These are phyloP conservation scores for Bipolaris sorokiniana DNA, from an alignment of 2,329 filamentous ascomycete species.

Conservation along the genomic window DNA sequence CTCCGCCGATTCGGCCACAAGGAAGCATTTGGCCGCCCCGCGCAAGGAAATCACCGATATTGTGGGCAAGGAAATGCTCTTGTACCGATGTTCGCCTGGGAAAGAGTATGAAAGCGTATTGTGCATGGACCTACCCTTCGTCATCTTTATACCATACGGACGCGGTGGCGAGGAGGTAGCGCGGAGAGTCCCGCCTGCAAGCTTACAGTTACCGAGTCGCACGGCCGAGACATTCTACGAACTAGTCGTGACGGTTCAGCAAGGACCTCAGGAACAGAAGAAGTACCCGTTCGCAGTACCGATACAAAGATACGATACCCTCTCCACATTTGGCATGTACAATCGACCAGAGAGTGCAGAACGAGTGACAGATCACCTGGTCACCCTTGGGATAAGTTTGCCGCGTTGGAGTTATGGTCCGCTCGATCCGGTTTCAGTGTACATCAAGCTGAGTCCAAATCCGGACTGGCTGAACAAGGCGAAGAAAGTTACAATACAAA, in stretches of 20 bases:
- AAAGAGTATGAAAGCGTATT: conserved; percentile 87
- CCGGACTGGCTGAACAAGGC: conserved; percentile 90
- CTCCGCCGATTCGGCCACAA: conserved; percentile 89
- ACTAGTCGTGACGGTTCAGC: conserved; percentile 92
- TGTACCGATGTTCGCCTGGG: conserved; percentile 85
- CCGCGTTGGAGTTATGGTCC: conserved; percentile 97
- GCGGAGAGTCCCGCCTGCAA: conserved; percentile 87
- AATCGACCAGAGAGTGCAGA: conserved; percentile 91
- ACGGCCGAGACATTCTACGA: conserved; percentile 98
- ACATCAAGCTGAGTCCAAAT: conserved; percentile 92
- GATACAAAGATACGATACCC: conserved; percentile 89
- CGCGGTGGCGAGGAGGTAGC: conserved; percentile 89
- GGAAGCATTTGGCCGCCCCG: conserved; percentile 87
- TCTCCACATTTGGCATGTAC: conserved; percentile 99
- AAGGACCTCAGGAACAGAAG: conserved; percentile 83
- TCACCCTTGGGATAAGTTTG: conserved; percentile 88
- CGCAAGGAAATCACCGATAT: conserved; percentile 90
- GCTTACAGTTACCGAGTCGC: conserved; percentile 84
- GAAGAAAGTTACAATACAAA: conserved; percentile 88
- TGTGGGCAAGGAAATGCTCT: conserved; percentile 91
- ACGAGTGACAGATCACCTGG: conserved; percentile 84
- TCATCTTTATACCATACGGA: conserved; percentile 95
- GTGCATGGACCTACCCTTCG: conserved; percentile 95
- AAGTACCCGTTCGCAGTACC: conserved; percentile 92
- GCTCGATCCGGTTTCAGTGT: conserved; percentile 91